Percentiles rank a stretch among this genome's conserved stretches.
phyloP scores from a whole-genome alignment of 805 yeast species.

The Hermanozyma aechmeae region DNA sequence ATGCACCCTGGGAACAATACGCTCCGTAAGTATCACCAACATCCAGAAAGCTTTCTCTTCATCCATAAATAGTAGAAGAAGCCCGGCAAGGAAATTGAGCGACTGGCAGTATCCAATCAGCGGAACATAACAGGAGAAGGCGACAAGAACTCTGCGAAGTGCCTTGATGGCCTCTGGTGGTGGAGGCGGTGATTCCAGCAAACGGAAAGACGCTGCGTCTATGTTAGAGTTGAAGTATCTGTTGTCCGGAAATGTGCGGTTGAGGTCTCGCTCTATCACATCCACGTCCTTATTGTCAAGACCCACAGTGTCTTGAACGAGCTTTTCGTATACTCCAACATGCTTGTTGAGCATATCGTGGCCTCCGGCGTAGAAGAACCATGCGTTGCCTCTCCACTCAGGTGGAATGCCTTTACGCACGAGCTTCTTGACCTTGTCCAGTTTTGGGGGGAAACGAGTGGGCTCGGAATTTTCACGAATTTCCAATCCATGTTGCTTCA shows the following conservation, averaged over 20 bases:
- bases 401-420: conserved; percentile 92
- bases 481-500: conserved; percentile 60
- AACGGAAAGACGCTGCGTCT: conserved; percentile 1
- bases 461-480: conserved; percentile 32
- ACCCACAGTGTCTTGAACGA: conserved; percentile 49
- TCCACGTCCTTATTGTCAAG: conserved; percentile 71
- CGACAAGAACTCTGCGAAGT: conserved; percentile 69
- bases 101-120: conserved; percentile 95
- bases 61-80: conserved; percentile 71
- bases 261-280: conserved; percentile 86
- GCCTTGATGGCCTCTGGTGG: conserved; percentile 54
- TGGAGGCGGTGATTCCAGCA: conserved; percentile 1
- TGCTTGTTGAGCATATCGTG: conserved; percentile 60
- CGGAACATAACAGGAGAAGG: conserved; percentile 82
- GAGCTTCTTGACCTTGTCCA: conserved; percentile 71
- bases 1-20: conserved; percentile 85
- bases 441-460: conserved; percentile 62
- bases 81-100: conserved; percentile 84
- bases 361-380: conserved; percentile 94
- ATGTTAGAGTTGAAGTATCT: conserved; percentile 51
- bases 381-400: conserved; percentile 94
- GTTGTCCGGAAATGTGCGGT: conserved; percentile 94
- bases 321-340: conserved; percentile 62
- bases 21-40: conserved; percentile 82
- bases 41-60: conserved; percentile 95